Evolutionary conservation across 2,329 filamentous ascomycete genomes (phyloP).

Genomic region (Tolypocladium endophyticum): DNA sequence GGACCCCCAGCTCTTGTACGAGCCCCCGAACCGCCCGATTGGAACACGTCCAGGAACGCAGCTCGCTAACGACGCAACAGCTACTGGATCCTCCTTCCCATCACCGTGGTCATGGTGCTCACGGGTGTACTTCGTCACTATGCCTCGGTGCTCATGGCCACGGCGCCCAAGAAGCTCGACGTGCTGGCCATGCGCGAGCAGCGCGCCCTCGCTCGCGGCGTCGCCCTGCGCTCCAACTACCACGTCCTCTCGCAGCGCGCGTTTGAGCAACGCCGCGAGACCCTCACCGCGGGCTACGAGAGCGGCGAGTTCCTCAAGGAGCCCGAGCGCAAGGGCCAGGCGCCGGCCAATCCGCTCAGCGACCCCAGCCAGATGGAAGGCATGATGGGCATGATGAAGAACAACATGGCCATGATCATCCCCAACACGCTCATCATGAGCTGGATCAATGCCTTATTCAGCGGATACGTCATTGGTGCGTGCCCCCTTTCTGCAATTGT

Average conservation of each 20-base stretch:
- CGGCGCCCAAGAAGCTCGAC: conserved; percentile 71
- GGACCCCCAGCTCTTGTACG: conserved; percentile 96
- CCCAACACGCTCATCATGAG: conserved; percentile 99
- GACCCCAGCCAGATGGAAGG: conserved; percentile 97
- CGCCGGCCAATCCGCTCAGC: conserved; percentile 85
- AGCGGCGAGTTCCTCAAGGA: conserved; percentile 83
- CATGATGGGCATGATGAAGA: conserved; percentile 99
- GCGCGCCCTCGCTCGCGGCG: conserved; percentile 70
- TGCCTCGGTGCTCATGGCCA: conserved; percentile 81
- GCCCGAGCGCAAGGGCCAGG: conserved; percentile 74
- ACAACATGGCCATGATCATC: conserved; percentile 99
- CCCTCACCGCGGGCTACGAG: conserved; percentile 71
- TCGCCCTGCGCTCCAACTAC: conserved; percentile 75
- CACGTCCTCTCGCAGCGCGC: conserved; percentile 66
- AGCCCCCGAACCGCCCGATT: conserved; percentile 4
- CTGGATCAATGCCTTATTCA: conserved; percentile 99
- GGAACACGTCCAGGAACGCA: background rate
- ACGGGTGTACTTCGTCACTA: conserved; percentile 96
- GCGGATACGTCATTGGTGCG: conserved; percentile 89
- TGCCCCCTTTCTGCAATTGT: background rate
- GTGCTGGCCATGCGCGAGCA: conserved; percentile 74
- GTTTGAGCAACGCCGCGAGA: conserved; percentile 72
- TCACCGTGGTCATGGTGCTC: conserved; percentile 94
- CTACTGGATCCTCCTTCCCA: conserved; percentile 98
- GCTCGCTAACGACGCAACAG: conserved; percentile 32